Evolutionary conservation across 2,329 filamentous ascomycete species (phyloP), one percentile per base, ranked within the genome.

Genomic region (Periconia sp.): DNA sequence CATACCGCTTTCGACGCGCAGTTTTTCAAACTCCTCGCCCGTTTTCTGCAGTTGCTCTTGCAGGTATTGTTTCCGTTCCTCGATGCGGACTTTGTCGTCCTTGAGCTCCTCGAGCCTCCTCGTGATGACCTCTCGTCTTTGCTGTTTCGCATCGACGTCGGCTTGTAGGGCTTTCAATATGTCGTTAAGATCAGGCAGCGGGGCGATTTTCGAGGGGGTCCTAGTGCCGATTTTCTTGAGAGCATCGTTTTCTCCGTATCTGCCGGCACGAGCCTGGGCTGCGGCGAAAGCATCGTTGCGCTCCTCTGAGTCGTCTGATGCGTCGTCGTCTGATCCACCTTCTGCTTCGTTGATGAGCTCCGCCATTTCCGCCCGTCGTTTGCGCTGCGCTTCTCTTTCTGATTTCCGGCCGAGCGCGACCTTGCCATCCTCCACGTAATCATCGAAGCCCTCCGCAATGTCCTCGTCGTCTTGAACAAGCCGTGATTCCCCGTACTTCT

Each of bases 391-490:
- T 61, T 91, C 90, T 18, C 83, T 85, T 73, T 94, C 90, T 0
- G 91, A 91, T 56, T 89, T 90, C 57, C 82, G 85, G 33, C 92
- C 91, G 0, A 97, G 79, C 1, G 90, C 84, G 10, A 97, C 84
- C 8, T 85, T 85, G 9, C 90, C 91, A 68, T 96, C 91, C 41
- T 94, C 90, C 9, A 94, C 90, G 64, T 90, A 96, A 50, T 93
- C 88, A 55, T 97, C 93, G 63, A 96, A 97, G 0, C 92, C 92
- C 75, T 97, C 94, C 37, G 90, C 90, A 0, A 97, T 82, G 66
- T 97, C 91, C 69, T 97, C 93, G 63, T 97, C 93, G 33, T 97
- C 92, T 41, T 82, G 84, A 6, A 92, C 83, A 1, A 97, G 81
- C 1, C 93, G 83, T 6, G 88, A 89, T 56, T 92, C 77, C 3